Evolutionary conservation across 345 rosid genomes (phyloP).

Genomic region (Gossypium mustelinum): DNA sequence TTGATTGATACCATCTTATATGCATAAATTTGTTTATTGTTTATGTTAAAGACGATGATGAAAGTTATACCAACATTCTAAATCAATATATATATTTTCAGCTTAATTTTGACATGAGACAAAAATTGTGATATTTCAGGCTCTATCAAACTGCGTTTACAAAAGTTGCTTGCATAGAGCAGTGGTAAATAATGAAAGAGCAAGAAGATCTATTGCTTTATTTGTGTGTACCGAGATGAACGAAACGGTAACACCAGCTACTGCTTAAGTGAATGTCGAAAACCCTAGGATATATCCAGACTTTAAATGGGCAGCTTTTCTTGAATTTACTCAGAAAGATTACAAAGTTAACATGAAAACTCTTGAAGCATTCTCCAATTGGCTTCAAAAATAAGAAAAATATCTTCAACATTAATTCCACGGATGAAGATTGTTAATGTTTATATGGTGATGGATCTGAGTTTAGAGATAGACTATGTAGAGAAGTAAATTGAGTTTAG

Average conservation of each 20-base stretch:
- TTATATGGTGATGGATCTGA: too few relatives aligned
- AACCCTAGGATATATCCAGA: constrained; percentile 27
- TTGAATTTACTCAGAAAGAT: constrained; percentile 52
- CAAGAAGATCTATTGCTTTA: constrained; percentile 55
- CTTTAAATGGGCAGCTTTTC: constrained; percentile 47
- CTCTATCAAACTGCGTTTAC: constrained; percentile 48
- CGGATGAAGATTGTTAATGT: neutral
- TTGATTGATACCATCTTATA: too few relatives aligned
- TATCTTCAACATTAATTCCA: neutral
- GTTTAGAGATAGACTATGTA: too few relatives aligned
- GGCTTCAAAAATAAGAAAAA: constrained; percentile 25
- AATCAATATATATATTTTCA: neutral
- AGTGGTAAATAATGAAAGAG: constrained; percentile 41
- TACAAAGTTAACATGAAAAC: constrained; percentile 50
- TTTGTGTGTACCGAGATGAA: constrained; percentile 46
- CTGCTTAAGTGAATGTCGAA: constrained; percentile 17
- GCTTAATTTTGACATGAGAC: neutral
- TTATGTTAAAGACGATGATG: too few relatives aligned
- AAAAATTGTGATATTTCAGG: constrained; percentile 22
- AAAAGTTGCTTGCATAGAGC: constrained; percentile 64
- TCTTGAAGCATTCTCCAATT: constrained; percentile 40
- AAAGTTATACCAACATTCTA: too few relatives aligned
- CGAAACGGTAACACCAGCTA: constrained; percentile 46
- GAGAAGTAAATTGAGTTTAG: too few relatives aligned
- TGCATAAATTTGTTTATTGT: too few relatives aligned